Evolutionary conservation across 169 alveolate species (phyloP).

Genomic region (Neospora caninum): DNA sequence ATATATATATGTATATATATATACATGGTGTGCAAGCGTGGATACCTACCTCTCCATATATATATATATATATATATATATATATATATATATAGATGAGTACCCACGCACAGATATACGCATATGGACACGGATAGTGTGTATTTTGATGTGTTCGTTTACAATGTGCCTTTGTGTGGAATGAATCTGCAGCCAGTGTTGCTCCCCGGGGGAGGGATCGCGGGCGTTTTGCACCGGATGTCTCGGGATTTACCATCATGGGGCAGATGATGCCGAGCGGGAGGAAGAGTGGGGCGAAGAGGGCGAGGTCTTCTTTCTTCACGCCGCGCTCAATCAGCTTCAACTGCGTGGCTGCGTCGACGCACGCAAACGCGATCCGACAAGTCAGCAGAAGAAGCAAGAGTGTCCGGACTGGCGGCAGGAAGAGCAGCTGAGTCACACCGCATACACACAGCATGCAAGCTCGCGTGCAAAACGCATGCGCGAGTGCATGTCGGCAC

Average conservation of each 20-base stretch:
- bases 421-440: conserved; percentile 31
- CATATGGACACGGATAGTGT: no score
- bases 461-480: no score
- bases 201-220: no score
- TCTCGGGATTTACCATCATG: background rate
- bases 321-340: conserved; percentile 53
- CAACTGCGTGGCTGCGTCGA: conserved; percentile 45
- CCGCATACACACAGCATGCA: no score
- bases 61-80: background rate
- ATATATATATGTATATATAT: background rate
- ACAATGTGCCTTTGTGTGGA: no score
- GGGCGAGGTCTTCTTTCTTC: conserved; percentile 61
- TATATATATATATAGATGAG: background rate
- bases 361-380: conserved; percentile 50
- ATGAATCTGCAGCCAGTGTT: no score
- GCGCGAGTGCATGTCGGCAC: no score
- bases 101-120: no score
- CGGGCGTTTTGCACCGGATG: no score
- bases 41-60: no score
- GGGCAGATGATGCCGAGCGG: conserved; percentile 54
- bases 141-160: no score
- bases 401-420: conserved; percentile 46
- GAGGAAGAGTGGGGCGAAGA: conserved; percentile 44
- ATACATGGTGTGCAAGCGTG: background rate
- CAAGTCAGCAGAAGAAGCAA: conserved; percentile 48